Base-by-base conservation (phyloP, 192 early-diverging fungal species). In the Rhizophagus clarus region DNA sequence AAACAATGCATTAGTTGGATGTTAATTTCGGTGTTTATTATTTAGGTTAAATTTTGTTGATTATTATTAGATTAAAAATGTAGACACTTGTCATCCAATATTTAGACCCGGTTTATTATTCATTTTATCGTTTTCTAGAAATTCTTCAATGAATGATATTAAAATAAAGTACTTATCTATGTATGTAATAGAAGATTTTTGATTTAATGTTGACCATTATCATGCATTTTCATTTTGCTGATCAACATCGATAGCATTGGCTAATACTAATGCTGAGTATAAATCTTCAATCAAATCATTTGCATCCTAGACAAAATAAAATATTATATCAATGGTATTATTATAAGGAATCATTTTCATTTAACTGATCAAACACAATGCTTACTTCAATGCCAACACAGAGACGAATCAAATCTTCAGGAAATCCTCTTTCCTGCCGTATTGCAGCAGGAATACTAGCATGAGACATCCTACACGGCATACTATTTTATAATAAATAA, bases 381-480 rank as follows among this genome's bases (percentile, higher is more conserved):
- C 47, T 77, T 67, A 77, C 76, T 68, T 99, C 97, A 78, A 99
- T 99, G 31, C 97, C 97, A 29, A 99, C 92, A 77, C 97, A 97
- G 24, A 99, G 84, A 28, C 97, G 90, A 81, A 99, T 97, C 84
- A 99, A 86, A 86, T 99, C 97, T 88, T 99, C 97, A n/a, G 97
- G 95, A 72, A 99, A 83, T 12, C 88, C 92, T 12, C 97, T 91
- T 81, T 92, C 96, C 82, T 93, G 91, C 67, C 97, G 89, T 9
- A 98, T 89, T 79, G 93, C 89, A 10, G 93, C 95, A 20, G 97
- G 97, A 64, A 99, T 99, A 71, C 94, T 96, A 34, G 97, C 94
- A 81, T 99, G 97, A 8, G 95, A 97, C 97, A 99, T 99, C 80
- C 92, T 90, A 84, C 96, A 99, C 26, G 96, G 96, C 96, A 99